Conservation (phyloP, 495 filamentous ascomycete species). For the Extremus antarcticus region DNA sequence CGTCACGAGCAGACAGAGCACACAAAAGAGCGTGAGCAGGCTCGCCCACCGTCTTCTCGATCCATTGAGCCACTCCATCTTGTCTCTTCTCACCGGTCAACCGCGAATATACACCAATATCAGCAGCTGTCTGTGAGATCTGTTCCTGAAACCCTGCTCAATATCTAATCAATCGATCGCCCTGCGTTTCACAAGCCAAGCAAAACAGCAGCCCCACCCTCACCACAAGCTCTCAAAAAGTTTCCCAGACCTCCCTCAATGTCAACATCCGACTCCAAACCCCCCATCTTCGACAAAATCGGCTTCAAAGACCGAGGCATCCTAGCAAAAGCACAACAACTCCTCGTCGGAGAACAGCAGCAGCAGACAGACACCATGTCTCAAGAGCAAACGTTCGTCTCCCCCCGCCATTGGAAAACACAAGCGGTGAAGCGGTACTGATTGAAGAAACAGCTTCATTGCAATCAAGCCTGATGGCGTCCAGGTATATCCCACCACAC, state of each 20-base stretch:
- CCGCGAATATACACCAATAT: neutral
- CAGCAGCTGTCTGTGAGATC: too few relatives aligned
- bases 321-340: slow-evolving; percentile 12
- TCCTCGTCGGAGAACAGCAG: slow-evolving; percentile 45
- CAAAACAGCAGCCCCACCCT: neutral
- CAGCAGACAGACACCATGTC: slow-evolving; percentile 58
- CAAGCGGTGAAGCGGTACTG: slow-evolving; percentile 5
- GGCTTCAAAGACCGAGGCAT: neutral
- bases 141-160: neutral
- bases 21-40: slow-evolving; percentile 4
- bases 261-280: neutral
- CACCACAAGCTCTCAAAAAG: neutral
- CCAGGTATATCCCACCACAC: too few relatives aligned
- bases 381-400: slow-evolving; percentile 84
- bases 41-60: slow-evolving; percentile 8
- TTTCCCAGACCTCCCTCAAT: neutral
- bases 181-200: too few relatives aligned
- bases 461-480: slow-evolving; percentile 99
- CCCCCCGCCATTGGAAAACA: neutral
- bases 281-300: slow-evolving; percentile 1
- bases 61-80: slow-evolving; percentile 2
- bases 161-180: too few relatives aligned
- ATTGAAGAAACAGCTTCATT: slow-evolving; percentile 63
- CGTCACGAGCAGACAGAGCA: slow-evolving; percentile 23
- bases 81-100: too few relatives aligned